Conservation (phyloP, 139 green algal species). For the Haematococcus sp. region DNA sequence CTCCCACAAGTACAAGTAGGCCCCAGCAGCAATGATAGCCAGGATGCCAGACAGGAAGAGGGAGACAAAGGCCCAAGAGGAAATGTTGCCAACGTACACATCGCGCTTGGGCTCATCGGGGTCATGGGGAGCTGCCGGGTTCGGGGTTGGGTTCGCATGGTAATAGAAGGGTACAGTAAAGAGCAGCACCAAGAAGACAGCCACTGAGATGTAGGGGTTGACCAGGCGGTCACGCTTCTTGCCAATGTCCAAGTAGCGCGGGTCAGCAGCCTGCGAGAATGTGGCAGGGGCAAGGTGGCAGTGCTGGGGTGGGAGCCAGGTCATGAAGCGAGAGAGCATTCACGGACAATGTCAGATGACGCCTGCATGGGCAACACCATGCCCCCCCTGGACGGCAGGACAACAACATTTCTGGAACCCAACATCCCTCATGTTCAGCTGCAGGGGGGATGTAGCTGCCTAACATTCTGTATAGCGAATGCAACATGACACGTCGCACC, state of each 20-base stretch:
- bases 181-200: constrained; percentile 27
- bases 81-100: constrained; percentile 36
- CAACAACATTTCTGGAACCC: too few relatives aligned
- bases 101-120: constrained; percentile 3
- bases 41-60: constrained; percentile 37
- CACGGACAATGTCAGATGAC: too few relatives aligned
- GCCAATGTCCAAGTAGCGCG: constrained; percentile 36
- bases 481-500: neutral
- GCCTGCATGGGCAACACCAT: neutral
- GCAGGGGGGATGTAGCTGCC: too few relatives aligned
- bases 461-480: too few relatives aligned
- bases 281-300: too few relatives aligned
- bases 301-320: too few relatives aligned
- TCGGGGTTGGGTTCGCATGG: neutral
- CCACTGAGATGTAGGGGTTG: constrained; percentile 15
- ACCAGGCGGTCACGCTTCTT: constrained; percentile 21
- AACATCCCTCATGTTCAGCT: too few relatives aligned
- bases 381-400: too few relatives aligned
- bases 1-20: constrained; percentile 35
- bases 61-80: constrained; percentile 43
- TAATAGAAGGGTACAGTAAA: constrained; percentile 50
- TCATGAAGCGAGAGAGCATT: too few relatives aligned
- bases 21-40: constrained; percentile 18
- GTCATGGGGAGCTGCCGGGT: neutral
- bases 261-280: neutral